A percentile compares a stretch with the other conserved stretches of the same genome.
Evolutionary conservation across 139 green algal species (phyloP).

Genomic region (Chlamydomonas incerta): DNA sequence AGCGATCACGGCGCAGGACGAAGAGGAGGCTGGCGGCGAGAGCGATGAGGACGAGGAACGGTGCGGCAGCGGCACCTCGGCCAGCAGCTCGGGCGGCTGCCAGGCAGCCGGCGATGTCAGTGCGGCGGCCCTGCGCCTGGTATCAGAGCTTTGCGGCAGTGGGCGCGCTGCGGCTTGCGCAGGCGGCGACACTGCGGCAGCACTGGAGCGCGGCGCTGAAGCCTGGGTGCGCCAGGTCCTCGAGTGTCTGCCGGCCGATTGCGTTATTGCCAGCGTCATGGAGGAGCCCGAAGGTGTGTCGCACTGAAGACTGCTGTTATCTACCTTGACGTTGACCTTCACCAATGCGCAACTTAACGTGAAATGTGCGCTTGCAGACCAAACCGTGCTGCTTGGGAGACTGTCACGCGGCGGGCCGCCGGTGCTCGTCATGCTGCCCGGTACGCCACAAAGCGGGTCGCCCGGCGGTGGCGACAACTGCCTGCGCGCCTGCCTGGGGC

Average conservation of each 20-base stretch:
- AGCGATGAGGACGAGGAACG: no score
- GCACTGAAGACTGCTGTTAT: neutral
- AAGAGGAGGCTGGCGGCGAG: no score
- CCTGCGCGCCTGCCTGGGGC: slow-evolving; percentile 30
- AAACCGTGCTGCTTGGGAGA: slow-evolving; percentile 42
- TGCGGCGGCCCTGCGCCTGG: neutral
- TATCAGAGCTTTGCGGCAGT: neutral
- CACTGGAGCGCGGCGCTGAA: slow-evolving; percentile 1
- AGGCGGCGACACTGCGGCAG: neutral
- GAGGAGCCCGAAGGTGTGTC: neutral
- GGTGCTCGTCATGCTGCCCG: slow-evolving; percentile 47
- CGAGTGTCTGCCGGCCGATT: neutral
- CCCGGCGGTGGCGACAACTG: neutral
- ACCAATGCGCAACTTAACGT: no score
- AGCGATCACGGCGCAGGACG: neutral
- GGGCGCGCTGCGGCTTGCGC: neutral
- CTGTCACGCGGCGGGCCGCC: slow-evolving; percentile 3
- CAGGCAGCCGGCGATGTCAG: neutral
- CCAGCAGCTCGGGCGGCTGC: neutral
- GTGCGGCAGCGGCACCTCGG: neutral
- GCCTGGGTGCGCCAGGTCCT: neutral
- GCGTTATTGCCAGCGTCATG: neutral
- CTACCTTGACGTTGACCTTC: no score
- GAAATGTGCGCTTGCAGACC: no score
- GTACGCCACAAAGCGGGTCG: neutral